A percentile compares a stretch with the other conserved stretches of the same genome.
phyloP scores from a whole-genome alignment of 306 rosid genomes.

The Carpinus fangiana region DNA sequence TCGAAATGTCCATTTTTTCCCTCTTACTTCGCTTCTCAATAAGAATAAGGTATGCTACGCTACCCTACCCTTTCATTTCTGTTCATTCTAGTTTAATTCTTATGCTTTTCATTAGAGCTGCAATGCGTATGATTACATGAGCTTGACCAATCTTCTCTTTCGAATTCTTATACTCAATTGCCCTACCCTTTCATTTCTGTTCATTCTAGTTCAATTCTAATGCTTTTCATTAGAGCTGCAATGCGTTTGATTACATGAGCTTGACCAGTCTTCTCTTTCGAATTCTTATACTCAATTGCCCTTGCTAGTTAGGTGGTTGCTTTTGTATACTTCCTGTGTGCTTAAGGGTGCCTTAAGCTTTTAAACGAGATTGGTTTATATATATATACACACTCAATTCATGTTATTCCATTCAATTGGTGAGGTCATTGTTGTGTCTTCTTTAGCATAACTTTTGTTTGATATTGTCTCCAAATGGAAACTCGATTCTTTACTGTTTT shows the following conservation, averaged over 20 bases:
- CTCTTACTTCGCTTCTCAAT: constrained; percentile 43
- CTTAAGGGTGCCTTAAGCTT: too few relatives aligned
- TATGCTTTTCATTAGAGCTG: background rate
- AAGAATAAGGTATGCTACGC: constrained; percentile 53
- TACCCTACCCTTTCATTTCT: background rate
- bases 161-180: too few relatives aligned
- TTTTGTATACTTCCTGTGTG: too few relatives aligned
- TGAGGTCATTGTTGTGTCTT: background rate
- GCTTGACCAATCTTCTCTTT: background rate
- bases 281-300: too few relatives aligned
- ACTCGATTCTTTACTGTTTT: background rate
- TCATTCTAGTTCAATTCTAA: background rate
- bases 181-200: background rate
- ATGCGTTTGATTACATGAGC: background rate
- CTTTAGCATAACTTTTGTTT: background rate
- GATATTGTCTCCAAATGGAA: background rate
- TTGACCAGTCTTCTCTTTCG: background rate
- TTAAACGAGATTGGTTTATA: too few relatives aligned
- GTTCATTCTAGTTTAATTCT: background rate
- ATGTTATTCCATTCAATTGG: background rate
- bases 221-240: background rate
- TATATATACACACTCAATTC: too few relatives aligned
- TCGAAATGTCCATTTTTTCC: constrained; percentile 48
- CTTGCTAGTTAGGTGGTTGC: too few relatives aligned
- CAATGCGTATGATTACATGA: background rate